Base-by-base conservation (phyloP, 164 flowering plant genomes). In the Kingdonia uniflora region DNA sequence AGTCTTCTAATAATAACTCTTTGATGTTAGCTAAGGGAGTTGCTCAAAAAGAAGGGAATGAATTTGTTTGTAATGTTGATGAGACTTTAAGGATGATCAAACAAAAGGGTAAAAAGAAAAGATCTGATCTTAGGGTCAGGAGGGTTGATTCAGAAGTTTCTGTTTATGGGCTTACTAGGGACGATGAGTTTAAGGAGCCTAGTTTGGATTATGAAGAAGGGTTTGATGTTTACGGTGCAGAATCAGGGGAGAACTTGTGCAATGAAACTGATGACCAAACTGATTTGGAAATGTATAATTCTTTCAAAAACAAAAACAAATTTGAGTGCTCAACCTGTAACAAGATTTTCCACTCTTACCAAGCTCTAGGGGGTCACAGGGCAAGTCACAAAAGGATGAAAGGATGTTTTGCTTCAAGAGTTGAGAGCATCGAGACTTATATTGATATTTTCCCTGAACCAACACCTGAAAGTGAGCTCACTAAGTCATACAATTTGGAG, bases 1-100 rank as follows among this genome's bases (percentile, higher is more conserved):
- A 86, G 25, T 78, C 81, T 52, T 90, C 94, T 5, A 85, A 75
- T 52, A 79, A 71, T 59, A 69, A 77, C 71, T 81, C 90, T 38
- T 76, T 75, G 6, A 74, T 78, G 60, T 56, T 80, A 41, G 69
- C 67, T 14, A 53, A 63, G 67, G 57, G 24, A 39, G 13, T 16
- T 40, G 23, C 42, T 65, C 48, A 33, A 12, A 71, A 58, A 54
- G 68, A 57, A 11, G 62, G 49, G 23, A 29, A 8, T 29, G 35
- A 29, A 3, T 4, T 29, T 29, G 29, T n/a, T 49, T 48, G 8
- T 22, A 40, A 61, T 59, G 62, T 35, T 29, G 56, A 43, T 45
- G 65, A 51, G 63, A 58, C 47, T 37, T 61, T 54, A 46, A 44
- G 56, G 42, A 53, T 43, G 69, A 62, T 63, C 73, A 68, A 61